Evolutionary conservation across 2,329 filamentous ascomycete genomes (phyloP), one percentile per base, ranked within the genome.

Genomic region (Fusarium sp.): DNA sequence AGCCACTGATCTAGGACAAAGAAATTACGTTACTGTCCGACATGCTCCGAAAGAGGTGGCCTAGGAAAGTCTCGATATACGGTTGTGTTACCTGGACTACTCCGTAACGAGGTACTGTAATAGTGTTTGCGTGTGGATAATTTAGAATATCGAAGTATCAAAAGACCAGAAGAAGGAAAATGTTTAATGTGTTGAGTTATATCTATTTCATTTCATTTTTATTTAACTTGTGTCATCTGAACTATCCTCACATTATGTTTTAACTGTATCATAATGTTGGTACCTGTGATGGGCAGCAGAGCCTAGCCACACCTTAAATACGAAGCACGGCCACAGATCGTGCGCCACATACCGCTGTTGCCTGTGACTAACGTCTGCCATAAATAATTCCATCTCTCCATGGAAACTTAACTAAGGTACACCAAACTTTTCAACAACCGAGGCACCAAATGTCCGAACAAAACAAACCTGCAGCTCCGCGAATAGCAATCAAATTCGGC

Each of bases 401-500:
- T 47, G 24, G 26, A 42, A 61, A 53, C 43, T 33, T 49, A n/a
- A n/a, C n/a, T n/a, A n/a, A n/a, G n/a, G n/a, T n/a, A 20, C 42
- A 47, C 26, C 24, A 49, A 4, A 37, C 38, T 38, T n/a, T 35
- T 55, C 33, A 66, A 12, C 38, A 35, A 37, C 23, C 47, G 46
- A 24, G 35, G 44, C 26, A 5, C 37, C 26, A 61, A 28, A 63
- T 74, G 72, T 48, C 72, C 24, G 66, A 74, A 38, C 71, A 78
- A 42, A 76, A 72, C 56, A 77, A 77, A 42, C 67, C 78, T 15
- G 13, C 63, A 11, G 68, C 69, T 35, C 63, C 73, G 20, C 80
- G 83, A 26, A 85, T 86, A 72, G 84, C 84, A 64, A 86, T 86
- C 46, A 85, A 83, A 57, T 81, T 86, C 38, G 81, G 83, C 35